phyloP scores from a whole-genome alignment of 2,329 filamentous ascomycete species.

The Cercospora janseana region DNA sequence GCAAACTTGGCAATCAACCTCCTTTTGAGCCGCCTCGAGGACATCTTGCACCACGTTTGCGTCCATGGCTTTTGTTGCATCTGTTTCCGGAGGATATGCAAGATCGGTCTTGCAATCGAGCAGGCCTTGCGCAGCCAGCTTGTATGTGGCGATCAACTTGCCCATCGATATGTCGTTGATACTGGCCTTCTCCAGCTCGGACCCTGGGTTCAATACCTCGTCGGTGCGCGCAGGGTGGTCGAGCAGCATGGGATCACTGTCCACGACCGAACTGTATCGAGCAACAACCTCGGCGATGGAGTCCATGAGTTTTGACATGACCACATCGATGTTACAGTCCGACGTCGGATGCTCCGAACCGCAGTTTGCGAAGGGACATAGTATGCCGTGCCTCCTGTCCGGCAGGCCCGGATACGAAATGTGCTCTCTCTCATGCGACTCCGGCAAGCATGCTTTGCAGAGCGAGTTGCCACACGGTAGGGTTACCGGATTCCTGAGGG shows the following conservation, averaged over 20 bases:
- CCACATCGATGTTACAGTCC: slow-evolving; percentile 76
- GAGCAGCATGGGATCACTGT: slow-evolving; percentile 41
- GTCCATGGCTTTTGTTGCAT: slow-evolving; percentile 46
- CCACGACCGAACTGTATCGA: slow-evolving; percentile 37
- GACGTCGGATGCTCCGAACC: slow-evolving; percentile 68
- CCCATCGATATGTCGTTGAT: slow-evolving; percentile 54
- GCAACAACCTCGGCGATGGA: slow-evolving; percentile 57
- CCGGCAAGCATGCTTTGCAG: slow-evolving; percentile 72
- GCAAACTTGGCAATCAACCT: slow-evolving; percentile 87
- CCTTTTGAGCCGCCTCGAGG: slow-evolving; percentile 61
- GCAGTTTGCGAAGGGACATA: slow-evolving; percentile 70
- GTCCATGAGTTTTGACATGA: slow-evolving; percentile 68
- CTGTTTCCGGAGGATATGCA: slow-evolving; percentile 37
- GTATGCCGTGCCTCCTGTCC: slow-evolving; percentile 66
- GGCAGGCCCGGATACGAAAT: slow-evolving; percentile 74
- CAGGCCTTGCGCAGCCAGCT: slow-evolving; percentile 61
- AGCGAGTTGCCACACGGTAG: slow-evolving; percentile 79
- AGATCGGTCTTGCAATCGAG: slow-evolving; percentile 51
- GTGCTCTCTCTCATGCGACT: slow-evolving; percentile 61
- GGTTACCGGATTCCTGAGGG: slow-evolving; percentile 67
- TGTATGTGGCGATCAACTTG: slow-evolving; percentile 64
- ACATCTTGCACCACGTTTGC: slow-evolving; percentile 55
- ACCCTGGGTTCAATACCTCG: slow-evolving; percentile 34
- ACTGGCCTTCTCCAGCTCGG: slow-evolving; percentile 39
- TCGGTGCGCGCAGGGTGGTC: slow-evolving; percentile 44